Base-by-base conservation (phyloP, 2,329 filamentous ascomycete genomes). In the Aspergillus transmontanensis region DNA sequence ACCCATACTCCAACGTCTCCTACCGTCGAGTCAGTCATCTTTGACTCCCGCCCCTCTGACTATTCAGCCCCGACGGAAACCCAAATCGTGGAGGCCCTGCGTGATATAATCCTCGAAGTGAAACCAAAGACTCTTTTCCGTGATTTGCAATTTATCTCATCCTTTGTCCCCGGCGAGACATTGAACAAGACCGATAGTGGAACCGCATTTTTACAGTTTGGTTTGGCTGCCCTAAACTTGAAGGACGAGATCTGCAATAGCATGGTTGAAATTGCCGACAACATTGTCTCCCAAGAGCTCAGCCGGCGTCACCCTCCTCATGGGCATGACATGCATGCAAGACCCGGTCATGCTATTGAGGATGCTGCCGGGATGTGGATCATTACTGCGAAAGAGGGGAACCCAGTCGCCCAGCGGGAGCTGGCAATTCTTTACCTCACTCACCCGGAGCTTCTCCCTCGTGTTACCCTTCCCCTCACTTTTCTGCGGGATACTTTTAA, bases 371-470 rank as follows among this genome's bases (percentile, higher is more conserved):
- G 86, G 69, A 95, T 98, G 89, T 93, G 92, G 84, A 90, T 92
- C 66, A 95, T 97, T 74, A 94, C 94, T 1, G 95, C 95, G 19
- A 95, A 94, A 75, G 95, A 99, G 79, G 94, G 94, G 45, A 88
- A 94, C 64, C 86, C 93, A 0, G 91, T 92, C 14, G 94, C 94
- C 6, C 94, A 98, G 80, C 89, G 95, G 57, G 95, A 99, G 79
- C 85, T 99, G 19, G 95, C 92, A 1, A 91, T 97, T 66, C 90
- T 98, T 72, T 98, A 97, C 76, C 86, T 99, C 45, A 95, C 93
- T 0, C 91, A 96, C 69, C 94, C 95, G 0, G 93, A 97, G 75
- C 86, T 95, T 19, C 88, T 97, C 16, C 84, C 86, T 14, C 87
- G 92, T 28, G 90, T 93, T 10, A 93, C 93, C 0, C 83, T 96